Conservation (phyloP, 768 basidiomycete genomes). For the Crucibulum laeve region DNA sequence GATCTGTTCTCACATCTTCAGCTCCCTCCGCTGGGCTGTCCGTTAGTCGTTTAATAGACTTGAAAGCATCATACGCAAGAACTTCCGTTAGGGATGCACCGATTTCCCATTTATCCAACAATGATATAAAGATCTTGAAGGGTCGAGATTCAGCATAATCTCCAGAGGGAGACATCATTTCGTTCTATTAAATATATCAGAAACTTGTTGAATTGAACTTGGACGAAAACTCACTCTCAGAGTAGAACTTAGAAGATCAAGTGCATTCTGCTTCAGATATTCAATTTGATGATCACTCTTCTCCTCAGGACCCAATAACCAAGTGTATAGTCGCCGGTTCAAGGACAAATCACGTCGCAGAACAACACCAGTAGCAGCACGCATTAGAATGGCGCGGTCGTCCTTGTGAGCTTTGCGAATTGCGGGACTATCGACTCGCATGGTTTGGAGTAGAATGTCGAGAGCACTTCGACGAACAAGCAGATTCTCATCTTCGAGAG, state of each 20-base stretch:
- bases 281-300: constrained; percentile 67
- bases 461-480: constrained; percentile 84
- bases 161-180: constrained; percentile 70
- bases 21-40: constrained; percentile 46
- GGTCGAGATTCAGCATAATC: constrained; percentile 80
- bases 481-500: constrained; percentile 90
- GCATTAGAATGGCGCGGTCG: constrained; percentile 82
- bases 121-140: constrained; percentile 93
- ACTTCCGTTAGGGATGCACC: constrained; percentile 76
- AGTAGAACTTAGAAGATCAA: constrained; percentile 68
- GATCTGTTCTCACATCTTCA: constrained; percentile 51
- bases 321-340: constrained; percentile 88
- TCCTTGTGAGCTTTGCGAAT: constrained; percentile 64
- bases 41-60: constrained; percentile 56
- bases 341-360: constrained; percentile 89
- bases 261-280: constrained; percentile 64
- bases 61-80: constrained; percentile 77
- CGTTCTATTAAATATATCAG: constrained; percentile 39
- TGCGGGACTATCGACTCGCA: constrained; percentile 69
- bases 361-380: constrained; percentile 83
- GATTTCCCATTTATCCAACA: constrained; percentile 97
- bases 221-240: constrained; percentile 49
- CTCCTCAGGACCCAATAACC: constrained; percentile 86
- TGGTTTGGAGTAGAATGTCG: constrained; percentile 76
- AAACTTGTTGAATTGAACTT: not conserved